Conservation (phyloP, 2,329 filamentous ascomycete species). For the Hawksworthiomyces lignivorus region DNA sequence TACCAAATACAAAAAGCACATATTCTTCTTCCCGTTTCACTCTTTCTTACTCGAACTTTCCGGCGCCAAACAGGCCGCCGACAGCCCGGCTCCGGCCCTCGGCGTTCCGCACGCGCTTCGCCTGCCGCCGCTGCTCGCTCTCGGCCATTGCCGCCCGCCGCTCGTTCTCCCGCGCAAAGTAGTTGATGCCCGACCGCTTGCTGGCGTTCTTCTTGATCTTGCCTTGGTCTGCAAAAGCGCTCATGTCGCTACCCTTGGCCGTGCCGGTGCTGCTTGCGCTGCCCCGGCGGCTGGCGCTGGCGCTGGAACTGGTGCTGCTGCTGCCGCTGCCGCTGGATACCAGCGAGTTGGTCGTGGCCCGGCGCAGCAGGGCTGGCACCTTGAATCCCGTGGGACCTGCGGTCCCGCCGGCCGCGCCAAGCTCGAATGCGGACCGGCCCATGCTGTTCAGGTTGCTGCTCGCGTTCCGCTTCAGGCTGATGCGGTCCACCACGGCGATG, state of each 20-base stretch:
- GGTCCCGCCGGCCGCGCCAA: conserved; percentile 25
- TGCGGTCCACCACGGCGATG: conserved; percentile 65
- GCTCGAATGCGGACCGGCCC: conserved; percentile 1
- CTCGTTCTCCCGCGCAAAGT: conserved; percentile 53
- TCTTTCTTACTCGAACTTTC: conserved; percentile 40
- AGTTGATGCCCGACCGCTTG: conserved; percentile 54
- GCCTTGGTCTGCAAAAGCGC: conserved; percentile 22
- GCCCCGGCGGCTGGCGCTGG: neutral
- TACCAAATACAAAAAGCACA: neutral
- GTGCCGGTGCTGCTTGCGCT: neutral
- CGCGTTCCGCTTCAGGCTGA: conserved; percentile 55
- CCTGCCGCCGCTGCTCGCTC: conserved; percentile 50
- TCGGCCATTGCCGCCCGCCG: conserved; percentile 46
- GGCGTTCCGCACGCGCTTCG: conserved; percentile 49
- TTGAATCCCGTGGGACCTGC: conserved; percentile 44
- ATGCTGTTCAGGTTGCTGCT: neutral
- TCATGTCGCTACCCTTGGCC: neutral
- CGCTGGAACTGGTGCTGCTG: conserved; percentile 14
- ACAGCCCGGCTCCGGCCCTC: conserved; percentile 49
- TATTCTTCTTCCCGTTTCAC: neutral
- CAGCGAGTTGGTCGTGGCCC: conserved; percentile 62
- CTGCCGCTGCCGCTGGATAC: conserved; percentile 30
- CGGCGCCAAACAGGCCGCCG: conserved; percentile 50
- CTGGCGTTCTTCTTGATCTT: conserved; percentile 46
- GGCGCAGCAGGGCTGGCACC: conserved; percentile 62